Evolutionary conservation across 1,139 yeast species (phyloP).

Genomic region (Taiozyma sp.): DNA sequence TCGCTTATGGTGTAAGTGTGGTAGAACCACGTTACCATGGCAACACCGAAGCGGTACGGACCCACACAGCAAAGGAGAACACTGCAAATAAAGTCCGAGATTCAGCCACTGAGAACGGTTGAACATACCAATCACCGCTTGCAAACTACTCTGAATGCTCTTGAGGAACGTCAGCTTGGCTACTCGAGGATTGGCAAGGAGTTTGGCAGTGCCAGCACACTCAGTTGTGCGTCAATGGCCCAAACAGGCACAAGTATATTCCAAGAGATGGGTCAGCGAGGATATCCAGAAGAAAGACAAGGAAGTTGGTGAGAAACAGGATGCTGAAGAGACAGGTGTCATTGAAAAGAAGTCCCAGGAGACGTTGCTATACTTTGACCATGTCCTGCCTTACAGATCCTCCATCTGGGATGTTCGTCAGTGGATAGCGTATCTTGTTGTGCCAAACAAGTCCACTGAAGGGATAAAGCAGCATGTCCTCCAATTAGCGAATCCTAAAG

Average conservation of each 20-base stretch:
- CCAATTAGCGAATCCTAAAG: constrained; percentile 36
- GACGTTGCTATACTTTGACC: constrained; percentile 52
- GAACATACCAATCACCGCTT: background rate
- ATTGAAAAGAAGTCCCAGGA: constrained; percentile 48
- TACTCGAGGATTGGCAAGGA: background rate
- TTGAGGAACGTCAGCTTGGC: background rate
- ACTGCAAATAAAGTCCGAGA: background rate
- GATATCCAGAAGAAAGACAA: constrained; percentile 37
- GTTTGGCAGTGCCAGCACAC: background rate
- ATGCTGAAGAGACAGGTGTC: constrained; percentile 53
- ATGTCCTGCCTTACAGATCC: constrained; percentile 42
- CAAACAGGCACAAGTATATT: background rate
- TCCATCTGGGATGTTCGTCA: constrained; percentile 34
- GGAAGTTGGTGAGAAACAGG: constrained; percentile 45
- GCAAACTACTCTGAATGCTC: background rate
- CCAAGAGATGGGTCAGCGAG: constrained; percentile 28
- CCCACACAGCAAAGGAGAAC: background rate
- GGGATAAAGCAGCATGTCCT: constrained; percentile 33
- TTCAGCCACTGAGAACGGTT: background rate
- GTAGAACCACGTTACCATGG: background rate
- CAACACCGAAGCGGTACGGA: background rate
- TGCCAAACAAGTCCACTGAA: constrained; percentile 29
- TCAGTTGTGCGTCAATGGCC: background rate
- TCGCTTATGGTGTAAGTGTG: too few relatives aligned
- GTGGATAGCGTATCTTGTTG: constrained; percentile 31